Evolutionary conservation across 2,329 filamentous ascomycete species (phyloP), one percentile per base, ranked within the genome.

Genomic region (Mariannaea elegans): DNA sequence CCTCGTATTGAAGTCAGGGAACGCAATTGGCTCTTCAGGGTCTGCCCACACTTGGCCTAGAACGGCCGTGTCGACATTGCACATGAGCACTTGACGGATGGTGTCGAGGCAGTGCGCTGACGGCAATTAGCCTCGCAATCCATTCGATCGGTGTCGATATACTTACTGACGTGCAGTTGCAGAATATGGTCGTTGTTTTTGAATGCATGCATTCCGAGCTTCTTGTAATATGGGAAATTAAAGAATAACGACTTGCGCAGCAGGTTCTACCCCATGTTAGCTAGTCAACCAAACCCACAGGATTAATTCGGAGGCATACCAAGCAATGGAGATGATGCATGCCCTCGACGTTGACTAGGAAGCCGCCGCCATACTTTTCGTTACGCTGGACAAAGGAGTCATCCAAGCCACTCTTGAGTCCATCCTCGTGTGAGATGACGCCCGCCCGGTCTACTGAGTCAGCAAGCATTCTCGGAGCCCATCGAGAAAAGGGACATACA

Each of bases 21-120:
- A 88, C 1, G 84, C 78, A 41, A 76, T 73, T 0, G 81, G 79
- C 8, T 77, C 72, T 1, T 77, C 66, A 3, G 73, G 71, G 21
- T 84, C 76, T 31, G 81, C 81, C 86, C 86, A 89, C 6, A 89
- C 80, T 65, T 89, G 85, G 12, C 86, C 86, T 0, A 89, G 77
- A 0, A 89, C 80, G 1, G 81, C 86, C 3, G 85, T 82, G 64
- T 89, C 87, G 18, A 83, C 77, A 24, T 82, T 84, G 72, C 87
- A 89, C 84, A 88, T 88, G 13, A 89, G 77, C 14, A 87, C 83
- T 68, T 89, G 86, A 1, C 86, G 82, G 42, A 89, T 59, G 3
- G 83, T 84, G 62, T 89, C 87, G 29, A 89, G 75, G 59, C 87
- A 89, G 61, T 89, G 86, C 1, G 68, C 68, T 73, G 7, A 2